Evolutionary conservation across 1,284 basidiomycete species (phyloP).

Genomic region (Cystobasidium sp.): DNA sequence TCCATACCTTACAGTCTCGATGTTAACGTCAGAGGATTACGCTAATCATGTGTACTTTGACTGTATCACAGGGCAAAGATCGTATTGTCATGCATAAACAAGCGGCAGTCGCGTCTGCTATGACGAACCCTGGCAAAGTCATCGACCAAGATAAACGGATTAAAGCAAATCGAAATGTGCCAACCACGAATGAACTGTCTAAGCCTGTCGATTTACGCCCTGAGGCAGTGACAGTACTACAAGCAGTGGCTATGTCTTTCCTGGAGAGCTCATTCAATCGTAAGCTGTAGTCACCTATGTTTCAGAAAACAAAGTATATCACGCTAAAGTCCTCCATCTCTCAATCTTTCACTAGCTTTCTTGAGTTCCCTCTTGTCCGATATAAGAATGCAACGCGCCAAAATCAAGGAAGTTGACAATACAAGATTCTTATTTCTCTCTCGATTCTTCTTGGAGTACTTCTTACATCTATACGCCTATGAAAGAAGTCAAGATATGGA

Average conservation of each 20-base stretch:
- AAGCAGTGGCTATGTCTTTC: conserved; percentile 72
- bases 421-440: conserved; percentile 79
- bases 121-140: conserved; percentile 68
- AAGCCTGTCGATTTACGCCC: conserved; percentile 65
- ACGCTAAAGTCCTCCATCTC: neutral
- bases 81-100: conserved; percentile 76
- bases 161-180: conserved; percentile 63
- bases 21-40: neutral
- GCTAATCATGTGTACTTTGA: neutral
- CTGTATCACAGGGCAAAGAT: conserved; percentile 55
- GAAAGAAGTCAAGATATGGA: conserved; percentile 49
- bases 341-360: conserved; percentile 66
- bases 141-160: conserved; percentile 71
- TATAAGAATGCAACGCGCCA: conserved; percentile 84
- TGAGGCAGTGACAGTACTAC: conserved; percentile 70
- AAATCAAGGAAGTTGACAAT: conserved; percentile 87
- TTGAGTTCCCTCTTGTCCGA: conserved; percentile 82
- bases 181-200: conserved; percentile 58
- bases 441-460: conserved; percentile 88
- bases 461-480: conserved; percentile 61
- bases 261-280: conserved; percentile 83
- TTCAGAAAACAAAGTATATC: neutral
- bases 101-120: conserved; percentile 68
- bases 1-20: neutral
- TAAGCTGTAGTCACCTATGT: conserved; percentile 59